Evolutionary conservation across 345 rosid genomes (phyloP).

Genomic region (Corchorus capsularis): DNA sequence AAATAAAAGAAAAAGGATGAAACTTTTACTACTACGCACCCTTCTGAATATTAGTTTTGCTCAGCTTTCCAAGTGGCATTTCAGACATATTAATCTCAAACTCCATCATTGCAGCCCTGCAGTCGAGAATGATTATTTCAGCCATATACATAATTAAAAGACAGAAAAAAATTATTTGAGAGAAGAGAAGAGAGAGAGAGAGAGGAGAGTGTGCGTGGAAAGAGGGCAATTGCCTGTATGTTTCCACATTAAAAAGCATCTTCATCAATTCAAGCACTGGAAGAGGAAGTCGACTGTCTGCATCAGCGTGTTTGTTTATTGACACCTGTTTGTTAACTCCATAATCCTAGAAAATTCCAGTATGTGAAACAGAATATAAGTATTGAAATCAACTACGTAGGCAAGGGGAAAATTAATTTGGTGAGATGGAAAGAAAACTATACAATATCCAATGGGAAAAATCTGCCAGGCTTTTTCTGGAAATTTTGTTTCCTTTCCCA

Average conservation of each 20-base stretch:
- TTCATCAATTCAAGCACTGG: conserved; percentile 76
- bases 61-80: conserved; percentile 98
- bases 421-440: conserved; percentile 14
- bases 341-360: conserved; percentile 65
- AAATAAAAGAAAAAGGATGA: background rate
- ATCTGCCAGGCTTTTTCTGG: conserved; percentile 82
- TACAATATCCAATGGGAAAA: conserved; percentile 94
- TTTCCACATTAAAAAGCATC: conserved; percentile 91
- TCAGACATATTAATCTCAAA: conserved; percentile 95
- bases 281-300: conserved; percentile 65
- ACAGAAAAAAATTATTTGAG: background rate
- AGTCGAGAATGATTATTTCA: conserved; percentile 28
- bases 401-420: background rate
- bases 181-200: background rate
- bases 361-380: background rate
- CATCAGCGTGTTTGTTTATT: conserved; percentile 42
- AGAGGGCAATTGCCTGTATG: conserved; percentile 58
- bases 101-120: conserved; percentile 98
- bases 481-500: conserved; percentile 84
- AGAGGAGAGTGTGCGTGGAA: conserved; percentile 5
- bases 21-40: conserved; percentile 43
- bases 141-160: conserved; percentile 12
- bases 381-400: background rate
- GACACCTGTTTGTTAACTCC: conserved; percentile 72
- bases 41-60: conserved; percentile 82